Base-by-base conservation (phyloP, 2,329 filamentous ascomycete genomes). In the Cladosporium sp. region DNA sequence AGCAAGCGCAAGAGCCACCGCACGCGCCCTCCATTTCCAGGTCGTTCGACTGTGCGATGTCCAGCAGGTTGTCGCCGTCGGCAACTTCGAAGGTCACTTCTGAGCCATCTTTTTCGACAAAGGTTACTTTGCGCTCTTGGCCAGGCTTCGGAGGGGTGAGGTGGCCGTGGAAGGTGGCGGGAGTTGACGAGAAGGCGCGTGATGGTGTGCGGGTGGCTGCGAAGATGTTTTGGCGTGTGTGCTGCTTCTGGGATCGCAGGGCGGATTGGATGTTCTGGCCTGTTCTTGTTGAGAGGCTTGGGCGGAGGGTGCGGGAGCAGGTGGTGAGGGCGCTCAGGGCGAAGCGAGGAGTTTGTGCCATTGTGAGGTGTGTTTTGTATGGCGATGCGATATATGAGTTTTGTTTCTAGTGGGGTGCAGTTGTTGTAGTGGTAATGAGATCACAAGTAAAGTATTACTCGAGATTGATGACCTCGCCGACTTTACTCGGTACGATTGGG, bases 1-100 rank as follows among this genome's bases (percentile, higher is more conserved):
- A 95, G 81, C 93, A 97, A 64, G 93, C 93, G 80, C 93, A 97
- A 38, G 92, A 95, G 26, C 93, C 95, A 71, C 95, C 95, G 76
- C 95, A 99, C 14, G 95, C 95, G 68, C 95, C 88, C 83, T 99
- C 95, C 94, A 99, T 98, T 79, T 99, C 95, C 51, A 99, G 83
- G 75, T 98, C 94, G 79, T 98, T 87, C 55, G 91, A 92, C 78
- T 97, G 94, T 26, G 94, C 95, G 75, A 99, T 94, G 75, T 98
- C 94, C 64, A 99, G 85, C 64, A 99, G 83, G 78, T 99, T 99
- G 79, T 97, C 93, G 59, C 95, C 95, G 73, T 91, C 88, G 15
- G 87, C 84, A 10, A 97, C 94, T 67, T 90, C 88, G 74, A 97
- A 87, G 68, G 90, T 92, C 78, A 92, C 85, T 71, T 88, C 85